A percentile compares a stretch with the other conserved stretches of the same genome.
These are phyloP conservation scores for Stagonosporopsis cucurbitacearum DNA, from an alignment of 2,329 filamentous ascomycete species.

Conservation along the genomic window DNA sequence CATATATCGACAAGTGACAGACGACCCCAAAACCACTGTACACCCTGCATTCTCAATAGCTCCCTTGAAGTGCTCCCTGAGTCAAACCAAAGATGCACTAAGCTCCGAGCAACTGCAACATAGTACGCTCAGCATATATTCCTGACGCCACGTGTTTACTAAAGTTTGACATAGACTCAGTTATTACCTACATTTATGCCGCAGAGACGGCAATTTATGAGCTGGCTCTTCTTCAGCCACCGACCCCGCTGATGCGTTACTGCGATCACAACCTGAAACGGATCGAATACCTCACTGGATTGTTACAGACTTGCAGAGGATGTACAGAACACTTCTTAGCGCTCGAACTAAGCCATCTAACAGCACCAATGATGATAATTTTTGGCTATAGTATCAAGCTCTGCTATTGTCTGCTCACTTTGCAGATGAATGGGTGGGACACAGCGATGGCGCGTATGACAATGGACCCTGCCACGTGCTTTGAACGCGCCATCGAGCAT, in stretches of 20 bases:
- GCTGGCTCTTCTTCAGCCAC: slow-evolving; percentile 16
- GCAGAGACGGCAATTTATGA: slow-evolving; percentile 27
- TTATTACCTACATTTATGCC: slow-evolving; percentile 20
- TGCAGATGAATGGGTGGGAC: slow-evolving; percentile 25
- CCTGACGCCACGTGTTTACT: not conserved
- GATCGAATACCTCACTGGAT: slow-evolving; percentile 21
- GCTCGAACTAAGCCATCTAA: slow-evolving; percentile 14
- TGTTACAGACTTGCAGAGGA: slow-evolving; percentile 19
- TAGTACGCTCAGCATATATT: slow-evolving; percentile 10
- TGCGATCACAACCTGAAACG: slow-evolving; percentile 20
- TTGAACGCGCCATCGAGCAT: slow-evolving; percentile 18
- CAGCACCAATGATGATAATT: slow-evolving; percentile 20
- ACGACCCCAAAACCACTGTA: slow-evolving; percentile 14
- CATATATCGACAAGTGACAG: slow-evolving; percentile 29
- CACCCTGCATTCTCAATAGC: slow-evolving; percentile 23
- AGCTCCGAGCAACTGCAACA: slow-evolving; percentile 18
- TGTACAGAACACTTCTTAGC: slow-evolving; percentile 20
- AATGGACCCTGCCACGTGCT: slow-evolving; percentile 15
- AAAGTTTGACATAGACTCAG: slow-evolving; percentile 5
- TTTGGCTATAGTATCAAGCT: slow-evolving; percentile 24
- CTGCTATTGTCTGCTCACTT: slow-evolving; percentile 19
- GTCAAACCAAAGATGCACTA: slow-evolving; percentile 15
- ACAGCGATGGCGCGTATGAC: slow-evolving; percentile 15
- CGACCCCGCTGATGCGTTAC: slow-evolving; percentile 7
- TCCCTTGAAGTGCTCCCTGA: slow-evolving; percentile 19